Evolutionary conservation across 257 asterid species (phyloP).

Genomic region (Fraxinus americana): DNA sequence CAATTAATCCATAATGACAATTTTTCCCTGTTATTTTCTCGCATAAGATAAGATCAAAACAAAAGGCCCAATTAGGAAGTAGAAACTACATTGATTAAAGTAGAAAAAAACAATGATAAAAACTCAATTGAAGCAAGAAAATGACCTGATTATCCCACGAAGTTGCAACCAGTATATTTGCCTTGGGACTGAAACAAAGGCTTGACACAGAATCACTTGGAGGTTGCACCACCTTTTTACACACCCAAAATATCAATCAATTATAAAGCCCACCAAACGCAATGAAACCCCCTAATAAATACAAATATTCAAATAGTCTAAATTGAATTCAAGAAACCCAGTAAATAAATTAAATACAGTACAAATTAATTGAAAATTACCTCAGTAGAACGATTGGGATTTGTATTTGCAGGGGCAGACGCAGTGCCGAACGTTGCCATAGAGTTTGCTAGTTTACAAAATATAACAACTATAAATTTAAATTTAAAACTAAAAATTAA

Average conservation of each 20-base stretch:
- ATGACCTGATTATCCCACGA: slow-evolving; percentile 98
- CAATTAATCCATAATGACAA: not conserved
- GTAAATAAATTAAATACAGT: not conserved
- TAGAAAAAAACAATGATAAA: not conserved
- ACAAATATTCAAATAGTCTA: not conserved
- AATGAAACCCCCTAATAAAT: not conserved
- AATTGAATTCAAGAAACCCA: slow-evolving; percentile 9
- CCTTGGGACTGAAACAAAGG: slow-evolving; percentile 85
- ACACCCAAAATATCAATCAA: slow-evolving; percentile 1
- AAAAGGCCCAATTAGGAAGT: not conserved
- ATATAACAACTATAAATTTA: not conserved
- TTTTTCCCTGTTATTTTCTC: no score
- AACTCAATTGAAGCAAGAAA: no score
- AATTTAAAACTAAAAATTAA: not conserved
- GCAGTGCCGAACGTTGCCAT: slow-evolving; percentile 74
- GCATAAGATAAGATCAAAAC: not conserved
- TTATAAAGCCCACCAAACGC: not conserved
- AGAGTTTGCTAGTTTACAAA: not conserved
- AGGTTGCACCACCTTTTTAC: slow-evolving; percentile 65
- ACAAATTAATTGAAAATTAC: slow-evolving; percentile 31
- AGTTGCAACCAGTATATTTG: slow-evolving; percentile 73
- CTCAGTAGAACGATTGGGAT: slow-evolving; percentile 89
- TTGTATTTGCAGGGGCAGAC: slow-evolving; percentile 36
- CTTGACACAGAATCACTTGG: slow-evolving; percentile 88
- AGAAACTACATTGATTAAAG: not conserved